Conservation (phyloP, 768 basidiomycete species). For the Lactifluus echinatus region DNA sequence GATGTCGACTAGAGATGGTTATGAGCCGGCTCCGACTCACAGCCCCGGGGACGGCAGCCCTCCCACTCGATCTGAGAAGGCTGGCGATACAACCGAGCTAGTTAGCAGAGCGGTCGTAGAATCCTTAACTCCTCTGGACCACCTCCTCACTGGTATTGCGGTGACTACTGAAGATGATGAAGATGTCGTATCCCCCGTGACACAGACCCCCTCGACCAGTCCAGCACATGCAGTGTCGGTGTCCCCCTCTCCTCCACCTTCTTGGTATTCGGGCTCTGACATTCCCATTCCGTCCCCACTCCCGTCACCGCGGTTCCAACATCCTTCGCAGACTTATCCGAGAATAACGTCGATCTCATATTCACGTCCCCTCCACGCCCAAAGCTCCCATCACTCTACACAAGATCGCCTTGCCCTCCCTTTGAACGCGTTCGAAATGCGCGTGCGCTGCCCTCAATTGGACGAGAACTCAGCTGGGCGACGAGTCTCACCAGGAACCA, state of each 20-base stretch:
- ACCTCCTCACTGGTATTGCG: neutral
- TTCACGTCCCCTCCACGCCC: slow-evolving; percentile 17
- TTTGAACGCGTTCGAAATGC: slow-evolving; percentile 34
- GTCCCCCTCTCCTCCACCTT: slow-evolving; percentile 24
- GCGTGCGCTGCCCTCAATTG: slow-evolving; percentile 24
- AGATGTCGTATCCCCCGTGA: neutral
- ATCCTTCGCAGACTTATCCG: slow-evolving; percentile 25
- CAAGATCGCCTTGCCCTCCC: slow-evolving; percentile 31
- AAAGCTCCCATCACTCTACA: slow-evolving; percentile 34
- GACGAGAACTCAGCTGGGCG: neutral
- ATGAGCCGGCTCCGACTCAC: slow-evolving; percentile 39
- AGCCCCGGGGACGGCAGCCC: slow-evolving; percentile 24
- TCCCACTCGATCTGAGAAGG: neutral
- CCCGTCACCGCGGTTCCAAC: slow-evolving; percentile 30
- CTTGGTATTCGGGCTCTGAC: slow-evolving; percentile 52
- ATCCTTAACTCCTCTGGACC: neutral
- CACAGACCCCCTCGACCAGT: slow-evolving; percentile 15
- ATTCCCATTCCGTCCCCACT: slow-evolving; percentile 50
- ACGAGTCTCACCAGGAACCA: slow-evolving; percentile 1
- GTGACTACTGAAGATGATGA: neutral
- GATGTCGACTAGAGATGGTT: slow-evolving; percentile 35
- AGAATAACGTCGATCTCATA: slow-evolving; percentile 17
- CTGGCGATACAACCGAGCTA: neutral
- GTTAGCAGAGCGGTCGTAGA: neutral
- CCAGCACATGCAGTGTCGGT: slow-evolving; percentile 22